These are phyloP conservation scores for Salix caprea DNA, from an alignment of 345 rosid species.

Conservation along the genomic window DNA sequence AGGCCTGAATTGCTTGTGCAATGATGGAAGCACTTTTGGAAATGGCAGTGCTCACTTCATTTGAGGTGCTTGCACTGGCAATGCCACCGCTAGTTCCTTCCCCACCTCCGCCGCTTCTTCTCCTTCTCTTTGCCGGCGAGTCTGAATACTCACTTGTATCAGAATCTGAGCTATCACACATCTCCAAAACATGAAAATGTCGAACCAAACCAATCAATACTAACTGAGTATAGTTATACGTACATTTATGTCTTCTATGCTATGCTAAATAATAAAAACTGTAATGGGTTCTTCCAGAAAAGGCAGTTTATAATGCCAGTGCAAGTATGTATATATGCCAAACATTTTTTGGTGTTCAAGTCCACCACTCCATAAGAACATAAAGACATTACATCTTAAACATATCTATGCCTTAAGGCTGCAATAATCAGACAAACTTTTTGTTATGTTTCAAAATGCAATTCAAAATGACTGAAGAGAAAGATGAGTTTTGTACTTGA, in stretches of 20 bases:
- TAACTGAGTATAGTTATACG: conserved; percentile 1
- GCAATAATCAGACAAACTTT: not conserved
- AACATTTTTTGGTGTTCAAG: not conserved
- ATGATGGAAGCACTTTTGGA: conserved; percentile 67
- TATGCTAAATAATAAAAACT: too few species aligned
- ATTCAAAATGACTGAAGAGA: not conserved
- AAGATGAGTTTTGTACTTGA: not conserved
- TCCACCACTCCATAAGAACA: not conserved
- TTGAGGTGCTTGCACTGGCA: conserved; percentile 22
- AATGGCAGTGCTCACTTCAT: conserved; percentile 55
- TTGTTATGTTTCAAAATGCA: not conserved
- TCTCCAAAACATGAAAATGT: conserved; percentile 35
- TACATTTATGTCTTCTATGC: not conserved
- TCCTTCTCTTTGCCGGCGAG: conserved; percentile 65
- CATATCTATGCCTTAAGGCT: not conserved
- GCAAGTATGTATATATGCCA: not conserved
- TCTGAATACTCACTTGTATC: conserved; percentile 73
- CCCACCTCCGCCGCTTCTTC: conserved; percentile 24
- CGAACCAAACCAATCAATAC: conserved; percentile 27
- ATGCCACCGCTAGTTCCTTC: conserved; percentile 30
- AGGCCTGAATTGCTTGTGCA: conserved; percentile 66
- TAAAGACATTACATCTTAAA: not conserved
- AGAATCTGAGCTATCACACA: conserved; percentile 64
- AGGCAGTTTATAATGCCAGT: not conserved
- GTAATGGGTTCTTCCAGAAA: not conserved